Percentiles rank a stretch among this genome's conserved stretches.
Evolutionary conservation across 2,329 filamentous ascomycete genomes (phyloP).

Genomic region (Fusarium siculi): DNA sequence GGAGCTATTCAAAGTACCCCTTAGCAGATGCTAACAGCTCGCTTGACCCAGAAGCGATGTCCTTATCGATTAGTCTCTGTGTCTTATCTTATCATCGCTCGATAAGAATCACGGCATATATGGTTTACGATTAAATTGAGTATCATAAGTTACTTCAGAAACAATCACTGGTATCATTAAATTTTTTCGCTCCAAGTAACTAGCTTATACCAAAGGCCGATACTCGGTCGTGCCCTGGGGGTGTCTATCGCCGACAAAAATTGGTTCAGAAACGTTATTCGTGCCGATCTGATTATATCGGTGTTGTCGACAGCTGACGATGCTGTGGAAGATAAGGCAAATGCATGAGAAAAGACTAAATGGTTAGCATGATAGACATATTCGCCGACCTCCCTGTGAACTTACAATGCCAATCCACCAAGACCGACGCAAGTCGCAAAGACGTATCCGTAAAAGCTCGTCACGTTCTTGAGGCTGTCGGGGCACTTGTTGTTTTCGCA

Average conservation of each 20-base stretch:
- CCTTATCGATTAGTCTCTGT: rapidly evolving
- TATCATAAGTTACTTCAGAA: no score
- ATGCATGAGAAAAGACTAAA: conserved; percentile 55
- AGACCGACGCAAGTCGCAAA: conserved; percentile 52
- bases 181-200: neutral
- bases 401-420: conserved; percentile 58
- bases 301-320: conserved; percentile 58
- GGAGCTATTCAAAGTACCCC: rapidly evolving
- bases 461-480: neutral
- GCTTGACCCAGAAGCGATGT: rapidly evolving
- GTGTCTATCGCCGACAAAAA: neutral
- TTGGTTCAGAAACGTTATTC: neutral
- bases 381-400: rapidly evolving
- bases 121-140: neutral
- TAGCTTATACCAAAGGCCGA: neutral
- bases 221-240: conserved; percentile 7
- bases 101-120: neutral
- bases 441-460: conserved; percentile 43
- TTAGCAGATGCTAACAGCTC: neutral
- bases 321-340: conserved; percentile 54
- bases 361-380: neutral
- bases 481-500: conserved; percentile 41
- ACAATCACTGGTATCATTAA: neutral
- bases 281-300: conserved; percentile 34
- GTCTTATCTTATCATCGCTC: neutral